Conservation (phyloP, 2,329 filamentous ascomycete species). For the Neofusicoccum umdonicola region DNA sequence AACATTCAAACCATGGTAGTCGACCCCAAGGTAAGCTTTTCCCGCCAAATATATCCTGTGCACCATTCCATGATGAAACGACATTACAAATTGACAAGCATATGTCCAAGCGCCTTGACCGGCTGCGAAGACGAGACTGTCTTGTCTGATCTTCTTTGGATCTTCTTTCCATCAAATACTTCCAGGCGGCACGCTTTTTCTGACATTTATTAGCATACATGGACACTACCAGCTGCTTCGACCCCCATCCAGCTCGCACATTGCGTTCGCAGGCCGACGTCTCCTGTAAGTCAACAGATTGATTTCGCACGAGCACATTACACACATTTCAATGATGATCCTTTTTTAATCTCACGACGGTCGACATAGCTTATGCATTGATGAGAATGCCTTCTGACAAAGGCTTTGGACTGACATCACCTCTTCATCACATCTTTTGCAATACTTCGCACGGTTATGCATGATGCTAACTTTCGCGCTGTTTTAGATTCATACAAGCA, state of each 20-base stretch:
- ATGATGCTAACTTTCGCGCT: not conserved
- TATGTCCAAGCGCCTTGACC: slow-evolving; percentile 77
- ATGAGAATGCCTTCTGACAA: slow-evolving; percentile 77
- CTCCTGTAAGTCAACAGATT: not conserved
- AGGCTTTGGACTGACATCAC: slow-evolving; percentile 43
- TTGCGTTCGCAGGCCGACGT: not conserved
- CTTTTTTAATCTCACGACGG: slow-evolving; percentile 72
- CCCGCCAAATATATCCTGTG: no score
- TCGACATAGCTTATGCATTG: slow-evolving; percentile 78
- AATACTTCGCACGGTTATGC: not conserved
- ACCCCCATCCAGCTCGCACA: not conserved
- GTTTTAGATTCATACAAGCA: not conserved
- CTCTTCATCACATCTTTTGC: not conserved
- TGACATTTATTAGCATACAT: slow-evolving; percentile 18
- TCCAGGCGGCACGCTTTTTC: not conserved
- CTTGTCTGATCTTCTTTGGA: slow-evolving; percentile 30
- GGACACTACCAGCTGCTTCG: not conserved
- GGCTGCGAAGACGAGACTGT: slow-evolving; percentile 47
- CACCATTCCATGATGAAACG: slow-evolving; percentile 68
- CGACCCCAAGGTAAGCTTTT: not conserved
- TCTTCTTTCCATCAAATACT: not conserved
- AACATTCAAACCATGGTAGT: not conserved
- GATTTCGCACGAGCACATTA: not conserved
- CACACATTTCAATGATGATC: slow-evolving; percentile 61
- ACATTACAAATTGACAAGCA: slow-evolving; percentile 87